Evolutionary conservation across 2,329 filamentous ascomycete species (phyloP).

Genomic region (Aspergillus jensenii): DNA sequence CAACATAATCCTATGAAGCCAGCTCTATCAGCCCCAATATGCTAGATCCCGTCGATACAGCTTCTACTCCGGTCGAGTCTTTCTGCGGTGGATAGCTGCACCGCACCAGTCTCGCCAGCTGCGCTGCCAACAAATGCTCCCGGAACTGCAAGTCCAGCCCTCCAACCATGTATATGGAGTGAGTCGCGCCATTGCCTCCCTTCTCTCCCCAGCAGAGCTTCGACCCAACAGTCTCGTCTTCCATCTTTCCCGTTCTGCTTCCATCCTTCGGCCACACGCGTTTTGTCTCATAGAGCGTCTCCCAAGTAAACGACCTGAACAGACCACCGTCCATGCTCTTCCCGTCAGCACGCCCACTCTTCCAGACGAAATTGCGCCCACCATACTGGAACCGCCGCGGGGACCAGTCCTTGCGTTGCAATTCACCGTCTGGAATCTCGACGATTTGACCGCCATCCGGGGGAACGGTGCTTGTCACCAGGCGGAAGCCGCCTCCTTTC

Average conservation of each 20-base stretch:
- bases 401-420: conserved; percentile 15
- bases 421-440: conserved; percentile 16
- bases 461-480: conserved; percentile 12
- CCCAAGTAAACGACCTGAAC: conserved; percentile 15
- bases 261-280: conserved; percentile 18
- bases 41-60: conserved; percentile 33
- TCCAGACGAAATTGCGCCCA: conserved; percentile 20
- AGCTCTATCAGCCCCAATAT: background rate
- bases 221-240: conserved; percentile 16
- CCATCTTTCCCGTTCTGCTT: conserved; percentile 16
- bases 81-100: conserved; percentile 16
- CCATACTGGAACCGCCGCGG: conserved; percentile 19
- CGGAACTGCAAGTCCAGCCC: conserved; percentile 18
- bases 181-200: conserved; percentile 11
- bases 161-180: conserved; percentile 16
- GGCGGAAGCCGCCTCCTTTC: conserved; percentile 15
- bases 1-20: background rate
- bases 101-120: conserved; percentile 15
- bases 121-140: conserved; percentile 19
- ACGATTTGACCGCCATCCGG: conserved; percentile 12
- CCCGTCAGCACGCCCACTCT: conserved; percentile 3
- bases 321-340: conserved; percentile 10
- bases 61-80: conserved; percentile 14
- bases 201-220: conserved; percentile 19
- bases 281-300: conserved; percentile 19